A percentile compares a stretch with the other conserved stretches of the same genome.
Conservation (phyloP, 2,329 filamentous ascomycete species). For the Diaporthe citri region DNA sequence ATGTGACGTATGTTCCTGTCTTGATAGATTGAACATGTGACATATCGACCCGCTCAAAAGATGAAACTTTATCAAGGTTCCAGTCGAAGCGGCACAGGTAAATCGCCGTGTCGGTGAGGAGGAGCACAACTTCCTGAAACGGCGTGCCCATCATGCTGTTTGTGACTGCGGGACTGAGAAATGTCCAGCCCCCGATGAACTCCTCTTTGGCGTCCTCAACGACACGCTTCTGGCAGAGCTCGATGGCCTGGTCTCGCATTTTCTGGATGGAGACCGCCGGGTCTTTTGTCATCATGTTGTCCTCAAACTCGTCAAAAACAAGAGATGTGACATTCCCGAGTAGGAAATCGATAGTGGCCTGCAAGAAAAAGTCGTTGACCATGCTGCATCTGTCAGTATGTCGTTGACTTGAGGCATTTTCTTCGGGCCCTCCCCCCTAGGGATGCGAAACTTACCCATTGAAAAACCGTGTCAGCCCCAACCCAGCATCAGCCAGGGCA, state of each 20-base stretch:
- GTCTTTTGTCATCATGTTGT: slow-evolving; percentile 92
- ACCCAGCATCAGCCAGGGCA: slow-evolving; percentile 88
- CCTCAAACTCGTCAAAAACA: slow-evolving; percentile 95
- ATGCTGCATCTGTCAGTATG: slow-evolving; percentile 72
- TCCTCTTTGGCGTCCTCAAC: slow-evolving; percentile 87
- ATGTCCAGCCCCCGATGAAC: slow-evolving; percentile 88
- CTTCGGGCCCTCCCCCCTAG: neutral
- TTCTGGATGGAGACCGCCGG: slow-evolving; percentile 88
- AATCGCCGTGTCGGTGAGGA: slow-evolving; percentile 86
- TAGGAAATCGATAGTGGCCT: slow-evolving; percentile 94
- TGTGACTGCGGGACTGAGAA: slow-evolving; percentile 80
- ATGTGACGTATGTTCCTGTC: slow-evolving; percentile 90
- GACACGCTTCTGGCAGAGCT: slow-evolving; percentile 87
- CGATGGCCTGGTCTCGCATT: slow-evolving; percentile 89
- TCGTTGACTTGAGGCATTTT: neutral
- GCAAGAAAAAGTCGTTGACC: slow-evolving; percentile 97
- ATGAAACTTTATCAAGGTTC: slow-evolving; percentile 93
- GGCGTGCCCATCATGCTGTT: slow-evolving; percentile 78
- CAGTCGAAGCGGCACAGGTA: slow-evolving; percentile 95
- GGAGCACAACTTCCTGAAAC: slow-evolving; percentile 88
- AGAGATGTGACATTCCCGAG: slow-evolving; percentile 87
- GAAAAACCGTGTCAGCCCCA: slow-evolving; percentile 84
- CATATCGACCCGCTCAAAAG: slow-evolving; percentile 88
- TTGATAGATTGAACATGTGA: slow-evolving; percentile 79
- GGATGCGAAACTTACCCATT: slow-evolving; percentile 65